Evolutionary conservation across 805 yeast genomes (phyloP).

Genomic region (Grigorovia humatica): DNA sequence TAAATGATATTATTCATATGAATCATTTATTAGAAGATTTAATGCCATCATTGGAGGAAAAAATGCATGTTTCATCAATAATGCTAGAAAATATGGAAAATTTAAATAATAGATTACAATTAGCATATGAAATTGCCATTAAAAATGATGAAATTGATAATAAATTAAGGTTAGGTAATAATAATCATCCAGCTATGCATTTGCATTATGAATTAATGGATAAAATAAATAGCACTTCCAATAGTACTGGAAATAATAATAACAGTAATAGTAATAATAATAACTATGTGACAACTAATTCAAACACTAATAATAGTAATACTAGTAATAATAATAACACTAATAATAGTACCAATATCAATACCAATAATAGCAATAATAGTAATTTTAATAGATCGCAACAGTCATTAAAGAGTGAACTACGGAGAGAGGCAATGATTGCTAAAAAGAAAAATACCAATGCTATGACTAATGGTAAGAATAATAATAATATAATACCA

Average conservation of each 20-base stretch:
- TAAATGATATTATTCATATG: conserved; percentile 26
- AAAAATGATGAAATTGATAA: conserved; percentile 72
- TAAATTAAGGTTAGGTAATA: conserved; percentile 61
- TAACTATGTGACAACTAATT: background rate
- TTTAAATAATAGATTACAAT: conserved; percentile 63
- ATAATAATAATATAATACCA: background rate
- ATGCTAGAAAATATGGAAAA: conserved; percentile 70
- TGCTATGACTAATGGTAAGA: background rate
- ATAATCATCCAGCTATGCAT: conserved; percentile 82
- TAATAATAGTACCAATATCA: no score
- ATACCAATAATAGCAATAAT: conserved; percentile 2
- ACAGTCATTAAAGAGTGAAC: conserved; percentile 71
- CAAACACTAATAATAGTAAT: no score
- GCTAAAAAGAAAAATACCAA: conserved; percentile 39
- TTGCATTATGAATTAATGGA: conserved; percentile 29
- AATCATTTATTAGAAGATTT: conserved; percentile 46
- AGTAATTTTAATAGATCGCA: conserved; percentile 35
- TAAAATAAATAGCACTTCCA: conserved; percentile 15
- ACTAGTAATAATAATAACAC: no score
- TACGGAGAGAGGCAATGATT: conserved; percentile 85
- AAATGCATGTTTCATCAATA: conserved; percentile 91
- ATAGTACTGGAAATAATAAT: conserved; percentile 3
- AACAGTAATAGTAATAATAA: background rate
- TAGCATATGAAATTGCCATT: conserved; percentile 67
- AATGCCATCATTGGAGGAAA: conserved; percentile 89